Base-by-base conservation (phyloP, 2,329 filamentous ascomycete genomes). In the Grosmannia penicillata region DNA sequence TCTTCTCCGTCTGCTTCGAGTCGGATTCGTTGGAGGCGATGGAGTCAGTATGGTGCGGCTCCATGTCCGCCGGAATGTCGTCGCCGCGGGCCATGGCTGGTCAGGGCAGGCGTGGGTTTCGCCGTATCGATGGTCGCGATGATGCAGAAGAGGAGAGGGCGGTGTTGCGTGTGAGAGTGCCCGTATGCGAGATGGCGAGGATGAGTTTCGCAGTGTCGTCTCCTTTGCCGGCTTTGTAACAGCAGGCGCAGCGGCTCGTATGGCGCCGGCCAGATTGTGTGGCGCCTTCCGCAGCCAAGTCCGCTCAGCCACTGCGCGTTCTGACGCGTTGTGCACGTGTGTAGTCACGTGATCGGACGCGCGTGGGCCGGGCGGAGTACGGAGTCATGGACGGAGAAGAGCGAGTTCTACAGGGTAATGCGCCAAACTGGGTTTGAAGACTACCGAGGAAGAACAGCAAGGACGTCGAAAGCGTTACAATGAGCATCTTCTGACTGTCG, bases 1-100 rank as follows among this genome's bases (percentile, higher is more conserved):
- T 74, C 68, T 87, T 91, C 63, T 91, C 66, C 70, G 70, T 53
- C 47, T 60, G 54, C 51, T 70, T 65, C 49, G 45, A 41, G 48
- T 60, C 56, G 40, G 64, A 65, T 47, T 75, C 70, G 49, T 69
- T 63, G 28, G 69, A 71, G 43, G 62, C 56, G 49, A 74, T 67
- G 34, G 70, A 73, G 56, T 72, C 68, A 52, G 61, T 51, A 46
- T 59, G 63, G 45, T 59, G 15, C 4, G 15, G 17, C 17, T 34
- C 63, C 51, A 58, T 54, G 46, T 56, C 59, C 47, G 57, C 35
- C 40, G 38, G 25, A 29, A 43, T 41, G 21, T 47, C 39, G 51
- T 43, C 38, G 18, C 38, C 34, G 26, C 42, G 43, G 26, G 65
- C 58, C 67, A 70, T 72, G 42, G 33, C 33, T 27, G 15, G 27